Base-by-base conservation (phyloP, 306 rosid species). In the Spatholobus suberectus region DNA sequence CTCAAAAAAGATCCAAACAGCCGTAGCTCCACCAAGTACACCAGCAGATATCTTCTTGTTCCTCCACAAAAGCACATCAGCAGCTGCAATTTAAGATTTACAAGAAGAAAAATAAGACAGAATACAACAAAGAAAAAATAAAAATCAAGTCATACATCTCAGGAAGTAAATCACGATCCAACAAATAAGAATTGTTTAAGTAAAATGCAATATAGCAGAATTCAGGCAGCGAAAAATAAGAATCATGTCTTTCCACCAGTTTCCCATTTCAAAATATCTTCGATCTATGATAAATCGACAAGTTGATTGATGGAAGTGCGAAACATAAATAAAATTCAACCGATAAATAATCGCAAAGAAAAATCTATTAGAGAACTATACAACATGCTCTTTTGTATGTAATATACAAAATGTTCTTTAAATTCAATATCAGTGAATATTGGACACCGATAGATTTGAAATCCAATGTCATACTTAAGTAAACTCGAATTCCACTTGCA, bases 11-110 rank as follows among this genome's bases (percentile, higher is more conserved):
- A 94, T 73, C 94, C 94, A 96, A 70, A 85, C 63, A 8, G 80
- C 88, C 8, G 99, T 96, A 63, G 89, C 98, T 79, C 84, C 92
- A 6, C 81, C 88, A 10, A 96, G 95, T 75, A 88, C 90, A 69
- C 97, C 63, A 8, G 83, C 98, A 18, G 99, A 94, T 65, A 90
- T n/a, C 89, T 96, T 96, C 89, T 92, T 96, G 89, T 92, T 91
- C 89, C 91, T 91, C 99, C 99, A 94, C 82, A 94, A 82, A 1
- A 96, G 81, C 80, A 96, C 88, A 46, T 96, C 96, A 63, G 99
- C 97, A 86, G 97, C 99, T 96, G 94, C 88, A 88, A 66, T 73
- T 62, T 21, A 47, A 41, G 14, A 65, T 63, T 0, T n/a, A n/a
- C n/a, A n/a, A n/a, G n/a, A n/a, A n/a, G n/a, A n/a, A n/a, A n/a